Base-by-base conservation (phyloP, 139 green algal genomes). In the Coccomyxa sp. region DNA sequence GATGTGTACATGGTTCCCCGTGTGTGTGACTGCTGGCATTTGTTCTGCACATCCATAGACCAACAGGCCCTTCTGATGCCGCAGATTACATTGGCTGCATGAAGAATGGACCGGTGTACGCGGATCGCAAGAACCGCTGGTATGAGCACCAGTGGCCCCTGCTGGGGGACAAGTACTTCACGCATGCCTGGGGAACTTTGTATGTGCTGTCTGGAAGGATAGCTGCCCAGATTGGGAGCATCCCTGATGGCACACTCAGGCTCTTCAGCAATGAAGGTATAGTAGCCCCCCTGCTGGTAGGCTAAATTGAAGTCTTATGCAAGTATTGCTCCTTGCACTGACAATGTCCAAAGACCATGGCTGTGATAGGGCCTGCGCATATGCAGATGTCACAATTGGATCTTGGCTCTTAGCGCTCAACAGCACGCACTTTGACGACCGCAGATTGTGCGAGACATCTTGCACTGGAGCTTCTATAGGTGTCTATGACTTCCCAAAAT, bases 11-110 rank as follows among this genome's bases (percentile, higher is more conserved):
- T 18, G 18, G 18, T 29, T 64, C 50, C 14, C 50, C 50, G 50
- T 64, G n/a, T n/a, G n/a, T n/a, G n/a, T n/a, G n/a, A n/a, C n/a
- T n/a, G n/a, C n/a, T n/a, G n/a, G n/a, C n/a, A n/a, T n/a, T n/a
- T n/a, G n/a, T n/a, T n/a, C n/a, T n/a, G n/a, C n/a, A n/a, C n/a
- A n/a, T n/a, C 29, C 34, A 5, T 37, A 72, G 68, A 72, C 68
- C 68, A 72, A 8, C 2, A 33, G 2, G 1, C 14, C 18, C 14
- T 72, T 72, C 31, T 72, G 31, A 72, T 1, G 31, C 68, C 29
- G 77, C 79, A 84, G 89, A 90, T 70, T 93, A 93, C 39, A 74
- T 93, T 33, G 89, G 89, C 0, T 93, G 89, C 83, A 93, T 93
- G 88, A 93, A 93, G 81, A 89, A 70, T 29, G 89, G 89, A 0